Base-by-base conservation (phyloP, 805 yeast species). In the Debaryomyces hansenii region DNA sequence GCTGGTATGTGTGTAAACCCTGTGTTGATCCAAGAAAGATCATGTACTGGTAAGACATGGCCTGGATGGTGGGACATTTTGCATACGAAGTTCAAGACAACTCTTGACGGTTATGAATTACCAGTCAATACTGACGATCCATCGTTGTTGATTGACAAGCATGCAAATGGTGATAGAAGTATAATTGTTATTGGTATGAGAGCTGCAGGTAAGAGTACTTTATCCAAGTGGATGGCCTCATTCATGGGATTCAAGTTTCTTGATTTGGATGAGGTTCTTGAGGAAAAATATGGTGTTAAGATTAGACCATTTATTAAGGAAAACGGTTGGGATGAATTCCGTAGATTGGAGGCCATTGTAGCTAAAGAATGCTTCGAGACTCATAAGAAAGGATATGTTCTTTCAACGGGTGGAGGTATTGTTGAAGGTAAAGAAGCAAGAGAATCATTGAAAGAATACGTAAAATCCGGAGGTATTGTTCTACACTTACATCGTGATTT, bases 51-150 rank as follows among this genome's bases (percentile, higher is more conserved):
- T 47, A 94, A 94, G 72, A 94, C 99, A 0, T 94, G 99, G 99
- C 99, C 99, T 16, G 98, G 97, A 33, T 94, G 99, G 99, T 94
- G 99, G 99, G 99, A 94, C 68, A 79, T 84, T 31, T 73, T 94
- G 52, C 90, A 84, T 62, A 78, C 86, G 41, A 69, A 77, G 40
- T 80, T 94, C 57, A 78, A 82, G 16, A 85, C 80, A 20, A 58
- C 66, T 9, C 66, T 94, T 32, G 86, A 83, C 57, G 99, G 99
- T 20, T 75, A 74, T 56, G 95, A 87, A 59, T 77, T 79, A 5
- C 57, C 64, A 9, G 49, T 51, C 8, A 48, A 49, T 40, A 43
- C 47, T 45, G 55, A 49, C 14, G 56, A 53, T 34, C 49, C 54
- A 20, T 45, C 56, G 9, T 54, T 55, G 24, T 49, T 51, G 45